Evolutionary conservation across 2,329 filamentous ascomycete species (phyloP), one percentile per base, ranked within the genome.

Genomic region (Xenoacremonium recifei): DNA sequence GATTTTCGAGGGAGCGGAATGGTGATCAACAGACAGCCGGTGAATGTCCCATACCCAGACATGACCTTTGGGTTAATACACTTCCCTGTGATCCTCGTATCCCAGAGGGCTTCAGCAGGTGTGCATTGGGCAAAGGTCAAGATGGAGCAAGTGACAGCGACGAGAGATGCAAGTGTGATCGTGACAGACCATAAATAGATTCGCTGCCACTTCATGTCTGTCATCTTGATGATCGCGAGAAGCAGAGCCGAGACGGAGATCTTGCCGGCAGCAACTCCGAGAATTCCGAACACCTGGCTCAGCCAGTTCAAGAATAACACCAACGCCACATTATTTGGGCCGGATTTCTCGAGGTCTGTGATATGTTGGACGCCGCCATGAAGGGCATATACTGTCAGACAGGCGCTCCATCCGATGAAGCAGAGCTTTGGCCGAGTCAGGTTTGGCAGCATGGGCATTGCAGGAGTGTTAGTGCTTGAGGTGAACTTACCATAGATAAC

Each of bases 111-210:
- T 6, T 42, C 25, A n/a, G 49, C 44, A 3, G 51, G 53, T 12
- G 40, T 40, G 34, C 51, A 55, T 39, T 55, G 53, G 13, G 49
- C 45, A 42, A 54, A 50, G 5, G 49, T 52, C 37, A 54, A 27
- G 7, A 45, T 40, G 2, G 47, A 49, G 25, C 53, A 55, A 12
- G 53, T 35, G 29, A 55, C 39, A 12, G 43, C 49, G n/a, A 55
- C 35, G 12, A 51, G 18, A 6, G 42, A 42, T 2, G 53, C 40
- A 3, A 55, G 44, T 3, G 19, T 35, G 17, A 55, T 45, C 3
- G 51, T 45, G n/a, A 55, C 45, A 6, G 35, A 35, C 51, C 51
- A 54, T 6, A 55, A 41, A 21, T 51, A 54, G 4, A 50, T 19
- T 13, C 46, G 42, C 25, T 53, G 51, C 49, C 53, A 53, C 3